Conservation (phyloP, 2,329 filamentous ascomycete genomes). For the Harringtonia lauricola region DNA sequence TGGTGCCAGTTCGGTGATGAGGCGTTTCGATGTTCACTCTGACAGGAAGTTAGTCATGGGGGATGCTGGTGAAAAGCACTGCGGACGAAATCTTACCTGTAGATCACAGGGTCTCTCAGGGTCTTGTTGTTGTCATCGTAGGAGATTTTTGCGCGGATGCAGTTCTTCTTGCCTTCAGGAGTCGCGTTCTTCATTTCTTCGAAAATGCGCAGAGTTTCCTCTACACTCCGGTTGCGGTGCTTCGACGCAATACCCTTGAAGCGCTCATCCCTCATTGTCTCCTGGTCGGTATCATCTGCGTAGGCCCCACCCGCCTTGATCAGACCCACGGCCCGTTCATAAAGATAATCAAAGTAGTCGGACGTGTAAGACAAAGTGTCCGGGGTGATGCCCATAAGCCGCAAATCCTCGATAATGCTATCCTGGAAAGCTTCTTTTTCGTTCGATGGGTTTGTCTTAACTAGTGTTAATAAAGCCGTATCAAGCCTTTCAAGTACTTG, state of each 20-base stretch:
- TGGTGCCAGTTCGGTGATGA: conserved; percentile 69
- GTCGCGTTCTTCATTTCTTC: conserved; percentile 77
- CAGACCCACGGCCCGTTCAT: conserved; percentile 72
- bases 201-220: conserved; percentile 78
- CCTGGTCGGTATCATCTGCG: conserved; percentile 85
- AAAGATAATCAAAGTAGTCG: conserved; percentile 90
- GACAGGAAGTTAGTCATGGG: neutral
- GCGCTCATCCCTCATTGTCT: conserved; percentile 77
- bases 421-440: conserved; percentile 97
- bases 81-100: conserved; percentile 50
- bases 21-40: conserved; percentile 46
- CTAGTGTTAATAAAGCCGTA: too few relatives aligned
- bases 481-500: too few relatives aligned
- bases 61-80: too few relatives aligned
- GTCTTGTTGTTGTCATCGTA: conserved; percentile 90
- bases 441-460: conserved; percentile 91
- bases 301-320: conserved; percentile 85
- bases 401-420: conserved; percentile 82
- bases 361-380: conserved; percentile 83
- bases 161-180: conserved; percentile 71
- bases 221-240: conserved; percentile 64
- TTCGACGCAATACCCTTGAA: conserved; percentile 75
- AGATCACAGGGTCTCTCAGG: conserved; percentile 93
- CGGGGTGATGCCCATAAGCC: conserved; percentile 82
- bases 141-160: conserved; percentile 90